Conservation (phyloP, 177 flowering plant species). For the Vitis hybrid region DNA sequence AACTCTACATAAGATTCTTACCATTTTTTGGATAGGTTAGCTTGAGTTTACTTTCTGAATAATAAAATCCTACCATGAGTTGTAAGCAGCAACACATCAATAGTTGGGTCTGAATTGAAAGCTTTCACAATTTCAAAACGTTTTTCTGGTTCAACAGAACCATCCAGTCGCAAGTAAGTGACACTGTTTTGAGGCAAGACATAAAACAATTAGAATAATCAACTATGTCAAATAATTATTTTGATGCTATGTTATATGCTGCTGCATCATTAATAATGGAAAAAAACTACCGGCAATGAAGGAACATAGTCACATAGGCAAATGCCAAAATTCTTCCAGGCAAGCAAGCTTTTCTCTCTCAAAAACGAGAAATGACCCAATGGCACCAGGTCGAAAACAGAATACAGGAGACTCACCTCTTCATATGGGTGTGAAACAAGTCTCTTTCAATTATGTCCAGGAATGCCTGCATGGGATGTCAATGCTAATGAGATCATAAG, state of each 20-base stretch:
- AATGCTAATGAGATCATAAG: slow-evolving; percentile 11
- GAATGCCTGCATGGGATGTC: slow-evolving; percentile 58
- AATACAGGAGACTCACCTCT: slow-evolving; percentile 43
- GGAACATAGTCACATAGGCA: no score
- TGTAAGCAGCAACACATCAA: slow-evolving; percentile 89
- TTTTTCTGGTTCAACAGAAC: slow-evolving; percentile 88
- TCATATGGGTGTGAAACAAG: slow-evolving; percentile 84
- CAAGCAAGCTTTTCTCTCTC: no score
- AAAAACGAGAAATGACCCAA: background rate
- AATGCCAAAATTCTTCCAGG: no score
- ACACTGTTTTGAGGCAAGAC: slow-evolving; percentile 49
- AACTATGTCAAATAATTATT: background rate
- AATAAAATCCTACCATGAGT: slow-evolving; percentile 73
- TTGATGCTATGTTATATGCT: no score
- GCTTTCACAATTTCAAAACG: slow-evolving; percentile 97
- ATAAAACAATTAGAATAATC: background rate
- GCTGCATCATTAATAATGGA: no score
- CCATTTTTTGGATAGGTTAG: background rate
- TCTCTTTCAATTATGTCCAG: slow-evolving; percentile 96
- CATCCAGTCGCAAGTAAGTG: slow-evolving; percentile 92
- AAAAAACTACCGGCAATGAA: no score
- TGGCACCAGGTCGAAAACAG: background rate
- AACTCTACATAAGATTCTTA: background rate
- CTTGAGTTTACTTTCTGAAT: background rate
- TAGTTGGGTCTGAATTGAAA: slow-evolving; percentile 98